A percentile compares a stretch with the other conserved stretches of the same genome.
Evolutionary conservation across 2,329 filamentous ascomycete species (phyloP).

Genomic region (Botrytis deweyae): DNA sequence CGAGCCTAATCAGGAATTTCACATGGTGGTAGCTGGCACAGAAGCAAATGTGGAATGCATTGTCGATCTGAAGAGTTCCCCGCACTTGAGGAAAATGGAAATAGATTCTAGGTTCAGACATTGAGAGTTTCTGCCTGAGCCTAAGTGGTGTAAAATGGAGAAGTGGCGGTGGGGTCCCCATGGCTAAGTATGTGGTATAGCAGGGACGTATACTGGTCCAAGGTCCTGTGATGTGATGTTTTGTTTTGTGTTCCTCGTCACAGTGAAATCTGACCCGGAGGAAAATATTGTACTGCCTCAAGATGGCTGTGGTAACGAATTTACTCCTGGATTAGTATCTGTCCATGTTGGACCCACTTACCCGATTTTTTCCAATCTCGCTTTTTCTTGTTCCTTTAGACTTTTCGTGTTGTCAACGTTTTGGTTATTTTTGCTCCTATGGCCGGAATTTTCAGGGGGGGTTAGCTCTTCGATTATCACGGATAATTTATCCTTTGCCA

Average conservation of each 20-base stretch:
- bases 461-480: background rate
- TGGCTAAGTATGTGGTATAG: background rate
- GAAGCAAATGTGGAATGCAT: background rate
- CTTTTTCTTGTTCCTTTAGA: background rate
- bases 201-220: background rate
- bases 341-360: background rate
- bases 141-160: background rate
- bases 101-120: background rate
- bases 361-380: background rate
- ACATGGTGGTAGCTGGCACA: background rate
- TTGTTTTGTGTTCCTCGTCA: background rate
- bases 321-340: background rate
- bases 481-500: conserved; percentile 16
- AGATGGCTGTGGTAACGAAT: background rate
- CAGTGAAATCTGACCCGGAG: background rate
- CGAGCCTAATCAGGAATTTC: background rate
- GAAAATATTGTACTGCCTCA: background rate
- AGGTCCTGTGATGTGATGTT: background rate
- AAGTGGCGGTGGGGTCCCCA: background rate
- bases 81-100: background rate
- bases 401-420: background rate
- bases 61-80: background rate
- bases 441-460: background rate
- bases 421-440: background rate
- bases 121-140: background rate